phyloP scores from a whole-genome alignment of 805 yeast species.

The Kodamaea restingae region DNA sequence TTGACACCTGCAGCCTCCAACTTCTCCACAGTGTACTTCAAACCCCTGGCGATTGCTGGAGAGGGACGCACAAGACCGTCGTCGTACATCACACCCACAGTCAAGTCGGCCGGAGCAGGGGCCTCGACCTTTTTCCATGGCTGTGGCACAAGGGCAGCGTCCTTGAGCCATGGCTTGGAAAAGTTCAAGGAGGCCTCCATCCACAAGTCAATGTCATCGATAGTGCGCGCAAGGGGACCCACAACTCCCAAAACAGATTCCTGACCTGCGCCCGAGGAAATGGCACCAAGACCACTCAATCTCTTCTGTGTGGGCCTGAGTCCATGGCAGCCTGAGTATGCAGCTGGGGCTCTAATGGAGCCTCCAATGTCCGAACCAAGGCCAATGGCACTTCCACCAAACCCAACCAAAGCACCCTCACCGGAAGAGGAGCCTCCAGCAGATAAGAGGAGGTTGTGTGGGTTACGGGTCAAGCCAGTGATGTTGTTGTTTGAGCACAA shows the following conservation, averaged over 20 bases:
- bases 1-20: conserved; percentile 57
- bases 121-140: conserved; percentile 48
- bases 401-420: conserved; percentile 60
- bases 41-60: conserved; percentile 55
- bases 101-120: conserved; percentile 42
- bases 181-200: conserved; percentile 59
- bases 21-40: conserved; percentile 50
- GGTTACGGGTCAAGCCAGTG: conserved; percentile 56
- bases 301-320: conserved; percentile 59
- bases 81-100: conserved; percentile 59
- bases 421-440: conserved; percentile 77
- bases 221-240: conserved; percentile 64
- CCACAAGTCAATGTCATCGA: conserved; percentile 65
- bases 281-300: conserved; percentile 41
- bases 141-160: conserved; percentile 44
- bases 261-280: conserved; percentile 58
- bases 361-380: conserved; percentile 74
- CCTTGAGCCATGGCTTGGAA: conserved; percentile 62
- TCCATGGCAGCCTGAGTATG: conserved; percentile 60
- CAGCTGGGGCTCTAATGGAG: conserved; percentile 64
- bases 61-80: conserved; percentile 65
- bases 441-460: conserved; percentile 52
- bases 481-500: conserved; percentile 59
- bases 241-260: conserved; percentile 61
- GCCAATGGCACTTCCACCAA: conserved; percentile 59